Evolutionary conservation across 140 eudicot species (phyloP).

Genomic region (Bidens hawaiensis): DNA sequence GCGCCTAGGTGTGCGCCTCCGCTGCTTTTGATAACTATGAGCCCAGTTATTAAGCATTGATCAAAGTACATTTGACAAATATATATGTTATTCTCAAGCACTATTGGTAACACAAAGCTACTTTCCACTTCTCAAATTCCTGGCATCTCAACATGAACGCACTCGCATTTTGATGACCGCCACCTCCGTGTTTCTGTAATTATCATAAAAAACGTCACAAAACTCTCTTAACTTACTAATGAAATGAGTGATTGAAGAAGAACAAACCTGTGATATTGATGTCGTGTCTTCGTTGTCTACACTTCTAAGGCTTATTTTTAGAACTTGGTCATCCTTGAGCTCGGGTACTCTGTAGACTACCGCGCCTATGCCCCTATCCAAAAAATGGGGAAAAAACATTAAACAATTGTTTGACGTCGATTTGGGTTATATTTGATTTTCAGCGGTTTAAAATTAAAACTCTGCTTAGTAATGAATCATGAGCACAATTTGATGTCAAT

Average conservation of each 20-base stretch:
- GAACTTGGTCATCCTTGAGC: constrained; percentile 46
- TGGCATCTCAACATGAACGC: constrained; percentile 52
- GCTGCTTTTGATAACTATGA: too few relatives aligned
- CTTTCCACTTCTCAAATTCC: constrained; percentile 71
- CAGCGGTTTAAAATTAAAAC: too few relatives aligned
- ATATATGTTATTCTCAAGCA: not conserved
- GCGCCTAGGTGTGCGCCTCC: too few relatives aligned
- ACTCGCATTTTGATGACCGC: constrained; percentile 91
- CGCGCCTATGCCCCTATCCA: constrained; percentile 77
- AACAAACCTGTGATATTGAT: constrained; percentile 65
- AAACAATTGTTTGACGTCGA: too few relatives aligned
- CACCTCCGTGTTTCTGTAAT: constrained; percentile 70
- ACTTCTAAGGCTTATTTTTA: constrained; percentile 84
- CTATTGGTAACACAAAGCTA: constrained; percentile 11
- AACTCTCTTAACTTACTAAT: not conserved
- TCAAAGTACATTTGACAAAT: too few relatives aligned
- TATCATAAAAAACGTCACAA: not conserved
- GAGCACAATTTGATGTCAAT: too few relatives aligned
- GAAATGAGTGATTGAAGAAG: not conserved
- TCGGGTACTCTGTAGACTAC: constrained; percentile 73
- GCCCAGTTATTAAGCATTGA: too few relatives aligned
- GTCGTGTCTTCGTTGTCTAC: constrained; percentile 64
- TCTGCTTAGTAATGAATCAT: too few relatives aligned
- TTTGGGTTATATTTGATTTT: too few relatives aligned
- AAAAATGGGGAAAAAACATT: too few relatives aligned